Percentiles rank a stretch among this genome's conserved stretches.
These are phyloP conservation scores for Pinus albicaulis DNA, from an alignment of 75 land plant species.

Conservation along the genomic window DNA sequence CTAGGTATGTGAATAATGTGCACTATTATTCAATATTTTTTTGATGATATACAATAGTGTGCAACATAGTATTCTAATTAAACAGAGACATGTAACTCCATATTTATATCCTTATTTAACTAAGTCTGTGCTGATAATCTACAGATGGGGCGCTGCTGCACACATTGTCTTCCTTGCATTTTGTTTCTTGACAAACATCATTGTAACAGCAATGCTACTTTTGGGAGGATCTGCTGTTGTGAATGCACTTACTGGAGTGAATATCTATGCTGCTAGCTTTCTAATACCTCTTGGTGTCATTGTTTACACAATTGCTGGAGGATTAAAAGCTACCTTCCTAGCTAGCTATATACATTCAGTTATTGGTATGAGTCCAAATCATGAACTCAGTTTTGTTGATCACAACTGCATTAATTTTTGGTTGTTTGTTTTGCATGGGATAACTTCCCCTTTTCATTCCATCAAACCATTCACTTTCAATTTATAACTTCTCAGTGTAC, in stretches of 20 bases:
- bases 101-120: not conserved
- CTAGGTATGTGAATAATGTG: conserved; percentile 47
- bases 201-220: conserved; percentile 98
- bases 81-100: not conserved
- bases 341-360: conserved; percentile 98
- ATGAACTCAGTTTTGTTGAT: no score
- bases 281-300: conserved; percentile 93
- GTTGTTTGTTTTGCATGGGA: not conserved
- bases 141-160: conserved; percentile 88
- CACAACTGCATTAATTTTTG: no score
- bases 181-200: conserved; percentile 95
- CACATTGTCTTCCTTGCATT: conserved; percentile 89
- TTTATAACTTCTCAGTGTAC: not conserved
- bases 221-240: conserved; percentile 99
- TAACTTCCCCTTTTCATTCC: not conserved
- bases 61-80: not conserved
- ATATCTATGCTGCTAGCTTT: conserved; percentile 93
- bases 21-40: not conserved
- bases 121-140: not conserved
- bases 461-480: not conserved
- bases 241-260: conserved; percentile 89
- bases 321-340: conserved; percentile 94
- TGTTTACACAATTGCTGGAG: conserved; percentile 91
- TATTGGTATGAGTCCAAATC: conserved; percentile 40
- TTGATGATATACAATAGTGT: not conserved